A percentile compares a stretch with the other conserved stretches of the same genome.
phyloP scores from a whole-genome alignment of 768 basidiomycete species.

The Collybia sp. region DNA sequence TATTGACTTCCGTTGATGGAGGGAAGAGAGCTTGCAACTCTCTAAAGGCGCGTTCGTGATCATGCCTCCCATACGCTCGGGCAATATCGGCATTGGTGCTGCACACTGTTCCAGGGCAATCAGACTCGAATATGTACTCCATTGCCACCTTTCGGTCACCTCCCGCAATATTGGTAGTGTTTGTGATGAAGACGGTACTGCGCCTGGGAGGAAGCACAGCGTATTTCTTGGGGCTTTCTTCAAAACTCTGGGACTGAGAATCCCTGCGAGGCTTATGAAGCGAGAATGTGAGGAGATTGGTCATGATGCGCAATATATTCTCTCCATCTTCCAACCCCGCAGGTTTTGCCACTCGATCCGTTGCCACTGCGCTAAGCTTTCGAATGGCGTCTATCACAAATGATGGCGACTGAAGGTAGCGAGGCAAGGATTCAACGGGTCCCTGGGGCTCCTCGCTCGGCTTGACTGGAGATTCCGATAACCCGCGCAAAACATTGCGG shows the following conservation, averaged over 20 bases:
- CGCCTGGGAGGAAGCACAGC: constrained; percentile 32
- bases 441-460: constrained; percentile 16
- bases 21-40: constrained; percentile 48
- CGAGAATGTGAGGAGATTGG: constrained; percentile 63
- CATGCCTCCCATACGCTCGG: constrained; percentile 51
- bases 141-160: constrained; percentile 53
- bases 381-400: constrained; percentile 72
- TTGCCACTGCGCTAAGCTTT: constrained; percentile 57
- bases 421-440: constrained; percentile 12
- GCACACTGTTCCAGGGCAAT: constrained; percentile 43
- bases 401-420: constrained; percentile 57
- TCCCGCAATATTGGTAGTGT: constrained; percentile 44
- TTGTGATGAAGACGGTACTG: constrained; percentile 57
- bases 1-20: constrained; percentile 8
- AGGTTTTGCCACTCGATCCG: constrained; percentile 41
- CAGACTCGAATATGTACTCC: constrained; percentile 53
- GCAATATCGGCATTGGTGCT: constrained; percentile 57
- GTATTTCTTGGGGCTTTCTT: constrained; percentile 17
- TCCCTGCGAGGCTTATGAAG: constrained; percentile 35
- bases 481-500: constrained; percentile 46
- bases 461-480: constrained; percentile 40
- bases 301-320: constrained; percentile 72
- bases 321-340: constrained; percentile 45
- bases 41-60: constrained; percentile 68
- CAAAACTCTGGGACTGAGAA: constrained; percentile 33